phyloP scores from a whole-genome alignment of 192 early-diverging fungal species.

The Coemansia sp. region DNA sequence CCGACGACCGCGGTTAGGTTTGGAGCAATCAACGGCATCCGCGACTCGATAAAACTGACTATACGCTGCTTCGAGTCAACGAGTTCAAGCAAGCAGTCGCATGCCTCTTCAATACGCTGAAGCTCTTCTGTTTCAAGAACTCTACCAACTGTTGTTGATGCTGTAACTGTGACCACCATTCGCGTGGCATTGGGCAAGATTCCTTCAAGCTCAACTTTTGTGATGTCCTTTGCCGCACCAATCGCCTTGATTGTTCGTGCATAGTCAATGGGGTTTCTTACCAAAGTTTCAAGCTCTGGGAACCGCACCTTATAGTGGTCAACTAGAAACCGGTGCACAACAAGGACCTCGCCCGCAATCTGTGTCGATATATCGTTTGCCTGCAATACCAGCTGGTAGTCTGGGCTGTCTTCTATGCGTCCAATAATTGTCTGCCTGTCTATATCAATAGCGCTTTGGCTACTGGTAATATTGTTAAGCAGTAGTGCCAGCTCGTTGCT shows the following conservation, averaged over 20 bases:
- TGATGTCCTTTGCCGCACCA: conserved; percentile 76
- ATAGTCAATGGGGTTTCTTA: conserved; percentile 86
- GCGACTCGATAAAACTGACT: conserved; percentile 84
- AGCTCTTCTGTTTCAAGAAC: conserved; percentile 62
- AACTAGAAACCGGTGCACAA: conserved; percentile 70
- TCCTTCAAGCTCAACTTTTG: conserved; percentile 72
- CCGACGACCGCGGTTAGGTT: conserved; percentile 88
- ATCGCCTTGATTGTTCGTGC: conserved; percentile 79
- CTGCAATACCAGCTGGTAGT: conserved; percentile 81
- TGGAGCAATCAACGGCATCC: conserved; percentile 91
- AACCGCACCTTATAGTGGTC: conserved; percentile 89
- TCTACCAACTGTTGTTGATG: conserved; percentile 77
- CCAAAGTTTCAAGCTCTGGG: conserved; percentile 89
- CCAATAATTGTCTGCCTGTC: conserved; percentile 15
- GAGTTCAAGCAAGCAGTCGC: conserved; percentile 67
- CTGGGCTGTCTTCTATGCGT: conserved; percentile 68
- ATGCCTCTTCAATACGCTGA: conserved; percentile 68
- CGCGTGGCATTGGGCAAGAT: conserved; percentile 79
- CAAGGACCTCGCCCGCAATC: conserved; percentile 85
- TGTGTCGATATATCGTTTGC: conserved; percentile 83
- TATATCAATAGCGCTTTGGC: conserved; percentile 1
- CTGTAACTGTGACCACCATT: conserved; percentile 91
- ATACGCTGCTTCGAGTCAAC: conserved; percentile 64
- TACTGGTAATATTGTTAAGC: conserved; percentile 53
- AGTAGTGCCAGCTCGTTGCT: conserved; percentile 61